Conservation (phyloP, 2,329 filamentous ascomycete species). For the Mycosphaerella arachidis region DNA sequence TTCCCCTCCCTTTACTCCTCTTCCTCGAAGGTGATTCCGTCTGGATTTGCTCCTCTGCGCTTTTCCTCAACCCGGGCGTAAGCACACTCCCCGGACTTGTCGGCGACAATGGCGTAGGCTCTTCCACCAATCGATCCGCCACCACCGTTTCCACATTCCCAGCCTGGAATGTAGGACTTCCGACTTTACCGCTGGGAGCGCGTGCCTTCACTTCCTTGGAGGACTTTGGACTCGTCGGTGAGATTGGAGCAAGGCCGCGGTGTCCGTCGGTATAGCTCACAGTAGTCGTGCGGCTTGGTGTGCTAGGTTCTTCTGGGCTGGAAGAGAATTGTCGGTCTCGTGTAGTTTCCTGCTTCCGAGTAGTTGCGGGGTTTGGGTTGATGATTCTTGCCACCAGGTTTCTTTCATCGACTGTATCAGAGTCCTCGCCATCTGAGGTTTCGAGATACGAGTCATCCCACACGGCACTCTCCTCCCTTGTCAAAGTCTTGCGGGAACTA, state of each 20-base stretch:
- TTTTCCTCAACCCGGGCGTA: conserved; percentile 31
- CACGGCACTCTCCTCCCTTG: conserved; percentile 38
- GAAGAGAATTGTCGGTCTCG: conserved; percentile 14
- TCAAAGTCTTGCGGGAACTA: conserved; percentile 19
- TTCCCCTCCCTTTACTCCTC: neutral
- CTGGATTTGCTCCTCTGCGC: conserved; percentile 28
- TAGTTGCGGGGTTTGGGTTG: conserved; percentile 22
- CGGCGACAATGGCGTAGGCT: conserved; percentile 23
- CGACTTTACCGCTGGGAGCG: conserved; percentile 7
- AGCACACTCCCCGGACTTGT: conserved; percentile 17
- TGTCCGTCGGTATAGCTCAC: conserved; percentile 31
- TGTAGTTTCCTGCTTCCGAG: conserved; percentile 23
- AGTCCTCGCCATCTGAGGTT: conserved; percentile 42
- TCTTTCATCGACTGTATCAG: conserved; percentile 37
- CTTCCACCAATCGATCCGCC: conserved; percentile 21
- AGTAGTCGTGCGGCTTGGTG: neutral
- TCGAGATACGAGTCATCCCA: conserved; percentile 51
- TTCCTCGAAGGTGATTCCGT: neutral
- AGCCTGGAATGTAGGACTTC: conserved; percentile 17
- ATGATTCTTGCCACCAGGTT: conserved; percentile 27
- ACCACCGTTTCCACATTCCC: conserved; percentile 18
- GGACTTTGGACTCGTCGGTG: conserved; percentile 20
- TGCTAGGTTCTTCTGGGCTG: neutral
- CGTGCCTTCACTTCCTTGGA: conserved; percentile 7
- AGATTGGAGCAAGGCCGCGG: conserved; percentile 37